A percentile compares a stretch with the other conserved stretches of the same genome.
Evolutionary conservation across 768 basidiomycete species (phyloP).

Genomic region (Holtermannia corniformis): DNA sequence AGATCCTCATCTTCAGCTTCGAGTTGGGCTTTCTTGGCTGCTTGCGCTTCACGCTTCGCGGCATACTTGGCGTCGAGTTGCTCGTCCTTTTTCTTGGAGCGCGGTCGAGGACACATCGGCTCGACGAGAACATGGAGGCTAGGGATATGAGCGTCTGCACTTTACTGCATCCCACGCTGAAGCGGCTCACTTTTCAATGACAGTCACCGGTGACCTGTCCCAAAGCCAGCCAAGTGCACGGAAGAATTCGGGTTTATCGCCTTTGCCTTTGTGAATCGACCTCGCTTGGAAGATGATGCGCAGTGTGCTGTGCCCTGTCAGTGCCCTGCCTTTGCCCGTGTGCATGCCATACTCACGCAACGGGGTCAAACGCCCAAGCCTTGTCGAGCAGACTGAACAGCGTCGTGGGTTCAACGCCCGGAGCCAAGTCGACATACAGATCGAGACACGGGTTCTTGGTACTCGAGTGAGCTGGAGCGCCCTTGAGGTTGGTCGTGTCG

Average conservation of each 20-base stretch:
- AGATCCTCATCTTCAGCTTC: conserved; percentile 18
- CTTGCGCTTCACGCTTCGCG: conserved; percentile 3
- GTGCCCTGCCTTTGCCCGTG: too few relatives aligned
- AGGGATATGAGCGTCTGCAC: not conserved
- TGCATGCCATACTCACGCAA: conserved; percentile 12
- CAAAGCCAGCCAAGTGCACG: conserved; percentile 58
- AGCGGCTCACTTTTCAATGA: conserved; percentile 48
- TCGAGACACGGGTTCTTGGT: conserved; percentile 4
- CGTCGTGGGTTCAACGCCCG: conserved; percentile 1
- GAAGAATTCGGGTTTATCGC: conserved; percentile 56
- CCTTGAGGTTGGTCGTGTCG: not conserved
- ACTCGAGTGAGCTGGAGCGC: not conserved
- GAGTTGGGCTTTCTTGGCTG: conserved; percentile 3
- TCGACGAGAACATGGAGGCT: conserved; percentile 49
- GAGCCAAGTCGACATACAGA: conserved; percentile 14
- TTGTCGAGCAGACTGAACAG: conserved; percentile 41
- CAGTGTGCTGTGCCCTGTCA: conserved; percentile 45
- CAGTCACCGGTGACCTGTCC: conserved; percentile 59
- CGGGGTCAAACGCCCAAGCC: conserved; percentile 55
- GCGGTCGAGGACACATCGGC: conserved; percentile 43
- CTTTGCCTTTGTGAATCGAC: conserved; percentile 59
- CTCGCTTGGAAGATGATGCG: conserved; percentile 59
- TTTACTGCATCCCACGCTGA: not conserved
- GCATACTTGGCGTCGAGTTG: conserved; percentile 7
- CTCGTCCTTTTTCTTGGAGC: conserved; percentile 18